Base-by-base conservation (phyloP, 73 alveolate genomes). In the Tetrahymena borealis region DNA sequence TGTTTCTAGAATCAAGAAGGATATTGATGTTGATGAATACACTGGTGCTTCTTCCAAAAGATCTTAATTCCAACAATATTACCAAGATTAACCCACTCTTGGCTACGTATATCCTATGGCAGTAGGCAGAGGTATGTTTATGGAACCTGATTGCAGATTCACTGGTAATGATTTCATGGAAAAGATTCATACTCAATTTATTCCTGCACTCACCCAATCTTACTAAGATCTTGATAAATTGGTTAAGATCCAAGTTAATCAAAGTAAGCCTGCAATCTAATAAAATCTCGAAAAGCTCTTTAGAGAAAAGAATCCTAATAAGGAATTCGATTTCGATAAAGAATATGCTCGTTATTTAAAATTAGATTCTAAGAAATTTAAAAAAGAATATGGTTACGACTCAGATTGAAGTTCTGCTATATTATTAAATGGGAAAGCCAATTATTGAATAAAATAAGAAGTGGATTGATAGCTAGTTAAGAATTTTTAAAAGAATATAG, bases 101-200 rank as follows among this genome's bases (percentile, higher is more conserved):
- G 85, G 85, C 4, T 60, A n/a, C 31, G 85, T 60, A 0, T 60
- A 60, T 60, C 85, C 85, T 18, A 60, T 60, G 38, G 28, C n/a
- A 24, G 37, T 35, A 5, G 85, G 85, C 4, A 60, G 85, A 60
- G 85, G 85, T 60, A 28, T 9, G 6, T 60, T 60, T 60, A 60
- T 60, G 85, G 85, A 60, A 60, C 85, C 85, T 60, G 85, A 60
- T 35, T 60, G 85, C 85, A 60, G 85, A 60, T 60, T 60, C 28
- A 60, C 85, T 60, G 85, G 85, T 24, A 60, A 60, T 20, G 85
- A 60, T 60, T 60, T 60, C 31, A 60, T 60, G 85, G 85, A 60
- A 60, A 60, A 60, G 85, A 11, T 60, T 60, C n/a, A 60, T 35
- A 60, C 85, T 60, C 85, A 60, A 13, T 60, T 60, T 28, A 35